Conservation (phyloP, 2,329 filamentous ascomycete species). For the Penicillium sp. region DNA sequence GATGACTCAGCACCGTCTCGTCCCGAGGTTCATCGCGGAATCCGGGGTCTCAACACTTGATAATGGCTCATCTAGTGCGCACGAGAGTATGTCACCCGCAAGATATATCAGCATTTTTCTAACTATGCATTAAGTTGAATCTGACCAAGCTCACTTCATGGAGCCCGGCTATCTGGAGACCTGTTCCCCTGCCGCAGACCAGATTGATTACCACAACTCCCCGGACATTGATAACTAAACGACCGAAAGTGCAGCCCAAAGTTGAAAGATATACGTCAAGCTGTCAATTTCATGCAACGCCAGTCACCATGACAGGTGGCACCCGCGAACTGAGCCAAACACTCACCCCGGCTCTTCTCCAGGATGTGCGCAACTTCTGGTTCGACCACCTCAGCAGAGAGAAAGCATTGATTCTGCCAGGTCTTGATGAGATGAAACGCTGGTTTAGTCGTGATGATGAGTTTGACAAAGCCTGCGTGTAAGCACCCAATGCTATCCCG, state of each 20-base stretch:
- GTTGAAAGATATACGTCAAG: background rate
- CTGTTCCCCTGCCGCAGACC: background rate
- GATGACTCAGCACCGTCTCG: too few species aligned
- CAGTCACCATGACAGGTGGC: conserved; percentile 4
- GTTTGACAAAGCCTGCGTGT: conserved; percentile 21
- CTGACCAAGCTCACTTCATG: background rate
- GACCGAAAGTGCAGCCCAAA: background rate
- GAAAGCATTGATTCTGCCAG: conserved; percentile 16
- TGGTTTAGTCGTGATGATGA: conserved; percentile 17
- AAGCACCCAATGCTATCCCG: conserved; percentile 1
- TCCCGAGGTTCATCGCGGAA: too few species aligned
- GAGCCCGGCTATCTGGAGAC: background rate
- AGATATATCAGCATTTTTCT: too few species aligned
- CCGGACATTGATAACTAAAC: background rate
- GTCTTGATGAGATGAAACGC: conserved; percentile 14
- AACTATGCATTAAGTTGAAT: background rate
- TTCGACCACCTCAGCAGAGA: conserved; percentile 19
- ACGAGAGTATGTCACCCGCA: too few species aligned
- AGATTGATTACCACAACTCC: conserved; percentile 2
- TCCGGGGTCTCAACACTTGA: too few species aligned
- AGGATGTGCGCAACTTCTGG: conserved; percentile 21
- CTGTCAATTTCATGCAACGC: conserved; percentile 6
- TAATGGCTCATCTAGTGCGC: background rate
- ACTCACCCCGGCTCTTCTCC: conserved; percentile 16
- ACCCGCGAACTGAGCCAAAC: conserved; percentile 9